These are phyloP conservation scores for Ganoderma sp. DNA, from an alignment of 1,284 basidiomycete species.

Conservation along the genomic window DNA sequence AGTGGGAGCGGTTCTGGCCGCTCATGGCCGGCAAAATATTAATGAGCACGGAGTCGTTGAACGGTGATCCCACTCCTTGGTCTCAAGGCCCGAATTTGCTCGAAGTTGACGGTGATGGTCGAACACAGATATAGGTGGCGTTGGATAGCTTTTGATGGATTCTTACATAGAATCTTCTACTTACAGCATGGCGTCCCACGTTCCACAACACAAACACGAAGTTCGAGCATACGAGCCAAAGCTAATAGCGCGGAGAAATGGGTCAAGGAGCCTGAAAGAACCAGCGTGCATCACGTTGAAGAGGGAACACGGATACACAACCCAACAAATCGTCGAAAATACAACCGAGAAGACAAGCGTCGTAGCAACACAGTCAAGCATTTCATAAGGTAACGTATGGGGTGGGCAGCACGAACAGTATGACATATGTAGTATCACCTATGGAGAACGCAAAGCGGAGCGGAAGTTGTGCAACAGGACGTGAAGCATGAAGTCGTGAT, in stretches of 20 bases:
- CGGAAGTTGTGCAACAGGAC: constrained; percentile 3
- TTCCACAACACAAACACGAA: background rate
- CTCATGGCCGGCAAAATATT: constrained; percentile 40
- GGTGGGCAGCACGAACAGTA: constrained; percentile 20
- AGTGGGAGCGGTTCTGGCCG: constrained; percentile 44
- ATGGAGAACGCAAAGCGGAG: constrained; percentile 16
- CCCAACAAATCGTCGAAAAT: constrained; percentile 17
- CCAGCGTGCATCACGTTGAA: constrained; percentile 3
- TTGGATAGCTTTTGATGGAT: constrained; percentile 5
- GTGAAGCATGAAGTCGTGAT: constrained; percentile 7
- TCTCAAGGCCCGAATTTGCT: constrained; percentile 36
- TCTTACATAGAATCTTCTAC: constrained; percentile 6
- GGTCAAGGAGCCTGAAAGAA: background rate
- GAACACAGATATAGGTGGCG: background rate
- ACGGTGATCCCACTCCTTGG: constrained; percentile 38
- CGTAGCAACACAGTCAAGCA: constrained; percentile 21
- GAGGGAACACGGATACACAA: constrained; percentile 13
- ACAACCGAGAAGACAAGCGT: constrained; percentile 12
- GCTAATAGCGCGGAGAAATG: background rate
- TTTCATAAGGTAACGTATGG: constrained; percentile 27
- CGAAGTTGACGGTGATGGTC: constrained; percentile 21
- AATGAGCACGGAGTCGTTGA: constrained; percentile 43
- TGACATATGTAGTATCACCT: constrained; percentile 21
- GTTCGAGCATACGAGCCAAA: background rate
- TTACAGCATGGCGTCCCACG: constrained; percentile 7